Conservation (phyloP, 2,329 filamentous ascomycete genomes). For the Colletotrichum abscissum region DNA sequence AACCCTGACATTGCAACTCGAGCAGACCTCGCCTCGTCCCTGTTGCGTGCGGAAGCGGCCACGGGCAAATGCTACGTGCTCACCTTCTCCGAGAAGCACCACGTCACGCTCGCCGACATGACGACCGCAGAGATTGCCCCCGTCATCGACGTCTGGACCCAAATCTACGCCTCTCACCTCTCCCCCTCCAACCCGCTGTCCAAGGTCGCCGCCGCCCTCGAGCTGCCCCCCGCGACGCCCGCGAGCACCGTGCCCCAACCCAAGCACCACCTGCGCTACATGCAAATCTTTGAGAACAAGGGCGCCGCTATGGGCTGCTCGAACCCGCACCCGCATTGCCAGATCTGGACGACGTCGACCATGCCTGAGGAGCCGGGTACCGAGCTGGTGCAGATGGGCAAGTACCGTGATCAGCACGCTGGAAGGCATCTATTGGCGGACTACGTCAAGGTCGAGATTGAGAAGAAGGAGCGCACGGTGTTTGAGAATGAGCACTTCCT, state of each 20-base stretch:
- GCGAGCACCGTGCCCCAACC: slow-evolving; percentile 60
- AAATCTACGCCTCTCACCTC: slow-evolving; percentile 86
- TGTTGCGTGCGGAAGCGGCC: slow-evolving; percentile 86
- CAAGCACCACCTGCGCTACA: slow-evolving; percentile 86
- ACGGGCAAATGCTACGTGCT: slow-evolving; percentile 98
- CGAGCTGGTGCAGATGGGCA: slow-evolving; percentile 81
- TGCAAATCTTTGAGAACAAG: slow-evolving; percentile 99
- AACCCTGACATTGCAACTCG: not conserved
- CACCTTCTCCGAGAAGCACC: slow-evolving; percentile 91
- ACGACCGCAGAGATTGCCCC: slow-evolving; percentile 79
- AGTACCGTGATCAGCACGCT: slow-evolving; percentile 79
- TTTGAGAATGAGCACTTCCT: slow-evolving; percentile 89
- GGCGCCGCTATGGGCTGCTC: slow-evolving; percentile 98
- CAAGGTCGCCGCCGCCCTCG: slow-evolving; percentile 50
- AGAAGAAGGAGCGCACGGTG: slow-evolving; percentile 86
- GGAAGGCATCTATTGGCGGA: slow-evolving; percentile 85
- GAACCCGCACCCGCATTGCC: slow-evolving; percentile 96
- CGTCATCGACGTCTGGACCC: slow-evolving; percentile 90
- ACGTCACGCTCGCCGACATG: slow-evolving; percentile 94
- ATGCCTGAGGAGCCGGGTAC: slow-evolving; percentile 89
- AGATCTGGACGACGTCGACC: slow-evolving; percentile 93
- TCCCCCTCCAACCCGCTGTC: slow-evolving; percentile 76
- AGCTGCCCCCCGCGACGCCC: slow-evolving; percentile 50
- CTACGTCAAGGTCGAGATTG: slow-evolving; percentile 84
- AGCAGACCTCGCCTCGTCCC: slow-evolving; percentile 77